Conservation (phyloP, 805 yeast species). For the Nakazawaea pomicola region DNA sequence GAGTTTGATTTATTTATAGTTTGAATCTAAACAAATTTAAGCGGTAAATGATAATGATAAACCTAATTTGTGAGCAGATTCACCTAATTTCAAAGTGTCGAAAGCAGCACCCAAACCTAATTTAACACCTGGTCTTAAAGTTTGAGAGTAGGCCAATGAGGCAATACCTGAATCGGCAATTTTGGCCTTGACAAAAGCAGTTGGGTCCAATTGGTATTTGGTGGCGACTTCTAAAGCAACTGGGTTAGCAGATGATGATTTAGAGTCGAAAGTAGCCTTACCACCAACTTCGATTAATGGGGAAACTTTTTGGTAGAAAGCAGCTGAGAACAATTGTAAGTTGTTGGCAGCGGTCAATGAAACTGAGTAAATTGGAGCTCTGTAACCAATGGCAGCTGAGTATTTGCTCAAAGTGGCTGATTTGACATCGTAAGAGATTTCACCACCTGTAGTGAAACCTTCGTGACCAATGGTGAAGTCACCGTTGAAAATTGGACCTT, state of each 20-base stretch:
- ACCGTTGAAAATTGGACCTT: slow-evolving; percentile 94
- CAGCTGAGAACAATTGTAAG: slow-evolving; percentile 86
- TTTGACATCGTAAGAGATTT: slow-evolving; percentile 92
- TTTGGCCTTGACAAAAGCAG: slow-evolving; percentile 94
- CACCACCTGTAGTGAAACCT: slow-evolving; percentile 95
- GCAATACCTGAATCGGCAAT: slow-evolving; percentile 94
- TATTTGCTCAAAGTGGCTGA: slow-evolving; percentile 90
- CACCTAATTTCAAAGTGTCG: slow-evolving; percentile 91
- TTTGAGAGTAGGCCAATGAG: slow-evolving; percentile 91
- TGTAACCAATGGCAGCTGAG: slow-evolving; percentile 91
- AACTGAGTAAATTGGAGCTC: slow-evolving; percentile 80
- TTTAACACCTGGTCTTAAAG: slow-evolving; percentile 92
- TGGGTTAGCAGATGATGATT: slow-evolving; percentile 64
- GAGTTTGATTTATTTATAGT: too few relatives aligned
- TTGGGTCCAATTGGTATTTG: slow-evolving; percentile 82
- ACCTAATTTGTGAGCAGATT: slow-evolving; percentile 98
- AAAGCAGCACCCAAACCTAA: slow-evolving; percentile 96
- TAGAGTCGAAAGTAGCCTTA: slow-evolving; percentile 92
- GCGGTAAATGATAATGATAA: slow-evolving; percentile 91
- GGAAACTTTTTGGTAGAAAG: slow-evolving; percentile 94
- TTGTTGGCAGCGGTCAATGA: slow-evolving; percentile 82
- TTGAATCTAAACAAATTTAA: slow-evolving; percentile 33
- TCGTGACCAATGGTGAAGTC: slow-evolving; percentile 94
- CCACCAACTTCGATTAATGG: slow-evolving; percentile 95
- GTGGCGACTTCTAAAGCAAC: slow-evolving; percentile 95